phyloP scores from a whole-genome alignment of 2,329 filamentous ascomycete genomes.

The Mycogone perniciosa region DNA sequence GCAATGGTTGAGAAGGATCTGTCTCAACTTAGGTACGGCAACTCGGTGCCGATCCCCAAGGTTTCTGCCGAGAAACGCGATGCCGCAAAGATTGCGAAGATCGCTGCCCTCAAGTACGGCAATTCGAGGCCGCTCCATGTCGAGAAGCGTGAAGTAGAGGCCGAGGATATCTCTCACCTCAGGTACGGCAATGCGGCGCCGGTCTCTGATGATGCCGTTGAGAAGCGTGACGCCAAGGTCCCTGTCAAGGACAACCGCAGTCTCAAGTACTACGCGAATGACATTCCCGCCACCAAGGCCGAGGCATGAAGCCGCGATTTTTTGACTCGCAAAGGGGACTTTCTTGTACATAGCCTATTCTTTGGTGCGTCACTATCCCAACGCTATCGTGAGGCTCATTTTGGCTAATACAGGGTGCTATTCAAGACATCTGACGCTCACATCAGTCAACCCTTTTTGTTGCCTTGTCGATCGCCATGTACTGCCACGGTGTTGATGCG shows the following conservation, averaged over 20 bases:
- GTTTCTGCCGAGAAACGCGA: neutral
- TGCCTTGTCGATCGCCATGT: too few species aligned
- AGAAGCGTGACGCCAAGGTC: neutral
- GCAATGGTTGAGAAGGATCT: conserved; percentile 3
- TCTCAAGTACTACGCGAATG: conserved; percentile 4
- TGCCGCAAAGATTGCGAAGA: neutral
- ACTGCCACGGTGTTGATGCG: neutral
- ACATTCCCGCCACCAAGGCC: conserved; percentile 1
- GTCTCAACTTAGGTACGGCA: conserved; percentile 7
- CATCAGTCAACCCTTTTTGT: too few species aligned
- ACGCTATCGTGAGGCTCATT: neutral
- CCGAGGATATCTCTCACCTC: too few species aligned
- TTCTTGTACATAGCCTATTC: conserved; percentile 12
- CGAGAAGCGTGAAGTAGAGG: too few species aligned
- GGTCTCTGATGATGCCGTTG: neutral
- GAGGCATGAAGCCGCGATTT: conserved; percentile 1
- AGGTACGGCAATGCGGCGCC: too few species aligned
- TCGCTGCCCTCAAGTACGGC: neutral
- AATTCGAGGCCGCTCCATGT: too few species aligned
- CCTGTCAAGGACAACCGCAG: conserved; percentile 7
- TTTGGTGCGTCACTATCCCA: neutral
- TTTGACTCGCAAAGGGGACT: neutral
- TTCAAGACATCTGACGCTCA: neutral
- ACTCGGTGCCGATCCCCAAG: conserved; percentile 5
- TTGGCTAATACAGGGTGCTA: neutral